Percentiles rank a stretch among this genome's conserved stretches.
Evolutionary conservation across 352 stramenopile genomes (phyloP).

Genomic region (Globisporangium mamillatum): DNA sequence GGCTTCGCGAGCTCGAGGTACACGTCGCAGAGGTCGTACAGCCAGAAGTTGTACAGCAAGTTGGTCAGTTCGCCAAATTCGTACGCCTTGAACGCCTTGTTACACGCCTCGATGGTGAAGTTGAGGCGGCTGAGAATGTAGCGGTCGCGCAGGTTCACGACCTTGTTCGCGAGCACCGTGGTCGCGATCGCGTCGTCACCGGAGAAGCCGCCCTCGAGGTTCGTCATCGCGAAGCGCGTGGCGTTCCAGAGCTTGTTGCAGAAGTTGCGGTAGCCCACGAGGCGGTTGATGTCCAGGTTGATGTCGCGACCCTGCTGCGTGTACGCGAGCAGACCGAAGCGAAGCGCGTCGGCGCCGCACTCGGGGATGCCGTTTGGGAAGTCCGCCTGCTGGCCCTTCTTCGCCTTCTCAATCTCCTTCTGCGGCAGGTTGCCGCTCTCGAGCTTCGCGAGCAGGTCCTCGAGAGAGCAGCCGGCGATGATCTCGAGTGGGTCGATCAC

Average conservation of each 20-base stretch:
- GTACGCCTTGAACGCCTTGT: constrained; percentile 90
- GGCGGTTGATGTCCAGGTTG: constrained; percentile 99
- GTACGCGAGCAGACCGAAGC: constrained; percentile 98
- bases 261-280: constrained; percentile 99
- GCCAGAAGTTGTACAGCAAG: constrained; percentile 96
- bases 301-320: constrained; percentile 95
- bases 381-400: constrained; percentile 96
- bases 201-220: constrained; percentile 85
- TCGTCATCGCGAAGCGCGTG: constrained; percentile 96
- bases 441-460: constrained; percentile 94
- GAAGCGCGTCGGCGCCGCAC: constrained; percentile 97
- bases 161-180: constrained; percentile 60
- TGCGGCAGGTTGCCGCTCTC: constrained; percentile 95
- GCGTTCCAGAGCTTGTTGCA: constrained; percentile 99
- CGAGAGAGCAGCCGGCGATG: constrained; percentile 95
- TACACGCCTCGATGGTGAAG: constrained; percentile 66
- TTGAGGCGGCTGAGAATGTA: constrained; percentile 87
- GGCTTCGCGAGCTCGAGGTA: constrained; percentile 99
- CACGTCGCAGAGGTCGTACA: constrained; percentile 98
- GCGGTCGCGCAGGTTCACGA: constrained; percentile 65
- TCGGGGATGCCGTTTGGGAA: constrained; percentile 99
- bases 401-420: constrained; percentile 97
- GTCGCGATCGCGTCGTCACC: constrained; percentile 53
- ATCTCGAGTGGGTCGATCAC: constrained; percentile 98
- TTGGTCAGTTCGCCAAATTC: constrained; percentile 96